Evolutionary conservation across 78 protist genomes (phyloP).

Genomic region (Parvularia atlantis): DNA sequence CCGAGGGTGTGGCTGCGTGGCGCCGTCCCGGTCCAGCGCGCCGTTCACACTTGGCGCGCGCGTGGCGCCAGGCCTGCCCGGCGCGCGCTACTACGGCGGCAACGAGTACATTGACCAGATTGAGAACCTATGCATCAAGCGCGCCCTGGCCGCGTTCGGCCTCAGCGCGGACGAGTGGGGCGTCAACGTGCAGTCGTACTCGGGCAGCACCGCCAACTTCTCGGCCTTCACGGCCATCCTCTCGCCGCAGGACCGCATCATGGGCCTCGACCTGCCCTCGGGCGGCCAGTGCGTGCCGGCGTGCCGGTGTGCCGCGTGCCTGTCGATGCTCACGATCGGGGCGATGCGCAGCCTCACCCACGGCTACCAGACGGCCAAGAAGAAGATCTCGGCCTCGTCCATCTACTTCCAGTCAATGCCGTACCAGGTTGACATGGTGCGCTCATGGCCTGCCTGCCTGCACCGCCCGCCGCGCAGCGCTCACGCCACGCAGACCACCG

Average conservation of each 20-base stretch:
- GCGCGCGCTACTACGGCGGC: constrained; percentile 60
- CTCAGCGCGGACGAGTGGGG: constrained; percentile 92
- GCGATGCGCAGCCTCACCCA: constrained; percentile 69
- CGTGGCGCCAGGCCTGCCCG: constrained; percentile 29
- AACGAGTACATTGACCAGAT: constrained; percentile 39
- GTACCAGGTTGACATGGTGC: constrained; percentile 67
- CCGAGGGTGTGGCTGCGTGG: constrained; percentile 82
- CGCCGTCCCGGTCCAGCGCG: no score
- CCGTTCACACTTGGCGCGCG: not conserved
- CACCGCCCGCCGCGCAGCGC: not conserved
- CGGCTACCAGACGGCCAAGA: constrained; percentile 91
- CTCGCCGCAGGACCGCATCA: constrained; percentile 96
- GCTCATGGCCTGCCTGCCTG: not conserved
- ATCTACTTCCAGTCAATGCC: constrained; percentile 96
- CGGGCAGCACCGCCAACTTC: constrained; percentile 91
- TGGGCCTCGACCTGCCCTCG: constrained; percentile 96
- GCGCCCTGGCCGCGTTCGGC: constrained; percentile 86
- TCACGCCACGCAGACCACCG: constrained; percentile 22
- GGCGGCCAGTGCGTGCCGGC: constrained; percentile 90
- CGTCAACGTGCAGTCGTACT: constrained; percentile 97
- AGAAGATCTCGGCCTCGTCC: constrained; percentile 85
- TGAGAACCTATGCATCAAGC: constrained; percentile 79
- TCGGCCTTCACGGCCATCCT: constrained; percentile 85
- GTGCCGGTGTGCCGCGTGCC: not conserved
- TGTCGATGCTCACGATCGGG: constrained; percentile 30